Percentiles rank a stretch among this genome's conserved stretches.
Evolutionary conservation across 768 basidiomycete genomes (phyloP).

Genomic region (Sporobolomyces pararoseus): DNA sequence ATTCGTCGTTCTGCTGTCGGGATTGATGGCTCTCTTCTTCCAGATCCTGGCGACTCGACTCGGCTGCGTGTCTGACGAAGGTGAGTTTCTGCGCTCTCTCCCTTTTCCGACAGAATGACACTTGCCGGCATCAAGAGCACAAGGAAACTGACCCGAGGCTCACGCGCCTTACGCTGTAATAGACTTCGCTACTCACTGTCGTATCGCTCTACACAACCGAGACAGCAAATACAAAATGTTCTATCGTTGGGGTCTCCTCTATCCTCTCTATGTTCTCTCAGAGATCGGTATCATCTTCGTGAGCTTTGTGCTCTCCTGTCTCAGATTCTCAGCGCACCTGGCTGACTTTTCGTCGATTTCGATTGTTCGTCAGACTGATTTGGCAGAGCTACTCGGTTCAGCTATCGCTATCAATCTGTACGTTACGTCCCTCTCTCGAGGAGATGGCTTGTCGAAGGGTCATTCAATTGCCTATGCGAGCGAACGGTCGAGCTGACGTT

Average conservation of each 20-base stretch:
- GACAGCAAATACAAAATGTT: constrained; percentile 51
- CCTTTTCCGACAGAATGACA: no score
- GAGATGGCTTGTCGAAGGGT: no score
- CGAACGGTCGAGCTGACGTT: not conserved
- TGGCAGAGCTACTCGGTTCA: constrained; percentile 75
- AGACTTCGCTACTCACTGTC: constrained; percentile 65
- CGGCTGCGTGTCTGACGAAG: constrained; percentile 54
- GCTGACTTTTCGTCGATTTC: not conserved
- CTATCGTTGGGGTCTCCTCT: constrained; percentile 15
- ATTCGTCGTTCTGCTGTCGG: constrained; percentile 77
- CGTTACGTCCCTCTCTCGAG: constrained; percentile 18
- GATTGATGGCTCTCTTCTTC: constrained; percentile 73
- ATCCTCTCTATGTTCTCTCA: constrained; percentile 44
- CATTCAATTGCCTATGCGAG: no score
- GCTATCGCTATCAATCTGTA: constrained; percentile 72
- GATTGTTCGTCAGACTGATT: constrained; percentile 59
- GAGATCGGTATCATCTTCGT: constrained; percentile 47
- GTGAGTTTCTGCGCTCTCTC: constrained; percentile 1
- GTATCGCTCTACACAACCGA: constrained; percentile 63
- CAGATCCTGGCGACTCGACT: constrained; percentile 78
- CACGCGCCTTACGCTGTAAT: no score
- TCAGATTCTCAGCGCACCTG: no score
- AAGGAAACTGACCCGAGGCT: no score
- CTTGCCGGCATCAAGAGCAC: no score
- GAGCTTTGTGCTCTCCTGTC: no score